Conservation (phyloP, 2,329 filamentous ascomycete species). For the Cercospora canescens region DNA sequence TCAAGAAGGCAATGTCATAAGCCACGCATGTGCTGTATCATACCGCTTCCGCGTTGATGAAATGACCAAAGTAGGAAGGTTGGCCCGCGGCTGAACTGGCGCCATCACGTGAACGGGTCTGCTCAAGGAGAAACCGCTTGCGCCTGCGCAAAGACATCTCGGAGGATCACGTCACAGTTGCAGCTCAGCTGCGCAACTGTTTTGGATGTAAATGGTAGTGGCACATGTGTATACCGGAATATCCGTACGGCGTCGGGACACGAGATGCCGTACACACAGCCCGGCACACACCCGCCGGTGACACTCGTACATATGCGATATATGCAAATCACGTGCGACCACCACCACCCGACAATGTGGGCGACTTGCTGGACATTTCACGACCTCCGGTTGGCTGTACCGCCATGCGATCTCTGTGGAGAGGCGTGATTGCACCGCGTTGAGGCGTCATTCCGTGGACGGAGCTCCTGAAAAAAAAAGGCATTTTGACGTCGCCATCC, state of each 20-base stretch:
- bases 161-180: not conserved
- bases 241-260: not conserved
- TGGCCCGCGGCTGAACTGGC: not conserved
- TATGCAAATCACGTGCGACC: not conserved
- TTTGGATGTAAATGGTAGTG: too few species aligned
- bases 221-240: not conserved
- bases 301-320: not conserved
- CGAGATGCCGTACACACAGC: not conserved
- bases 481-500: not conserved
- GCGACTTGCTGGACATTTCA: not conserved
- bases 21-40: not conserved
- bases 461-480: not conserved
- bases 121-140: not conserved
- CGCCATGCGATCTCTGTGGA: not conserved
- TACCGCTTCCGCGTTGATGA: not conserved
- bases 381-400: not conserved
- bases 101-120: too few species aligned
- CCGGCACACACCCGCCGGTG: not conserved
- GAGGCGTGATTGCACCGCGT: not conserved
- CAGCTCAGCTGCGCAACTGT: too few species aligned
- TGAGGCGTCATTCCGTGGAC: too few species aligned
- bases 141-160: not conserved
- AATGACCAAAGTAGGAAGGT: not conserved
- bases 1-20: not conserved
- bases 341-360: not conserved